A percentile compares a stretch with the other conserved stretches of the same genome.
Evolutionary conservation across 2,329 filamentous ascomycete genomes (phyloP).

Genomic region (Aspergillus sergii): DNA sequence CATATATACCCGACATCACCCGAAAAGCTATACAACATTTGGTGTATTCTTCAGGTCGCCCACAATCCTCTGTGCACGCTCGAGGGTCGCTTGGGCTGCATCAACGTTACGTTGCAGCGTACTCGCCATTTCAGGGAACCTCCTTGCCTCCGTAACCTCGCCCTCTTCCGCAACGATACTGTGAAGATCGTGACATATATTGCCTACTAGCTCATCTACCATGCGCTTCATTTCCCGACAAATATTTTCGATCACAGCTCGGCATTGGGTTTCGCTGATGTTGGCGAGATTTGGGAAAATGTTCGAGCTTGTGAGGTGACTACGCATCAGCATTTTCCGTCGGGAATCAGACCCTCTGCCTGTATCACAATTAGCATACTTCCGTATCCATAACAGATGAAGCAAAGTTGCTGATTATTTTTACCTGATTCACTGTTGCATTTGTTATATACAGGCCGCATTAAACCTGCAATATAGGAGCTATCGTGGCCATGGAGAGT

Average conservation of each 20-base stretch:
- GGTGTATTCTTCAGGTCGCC: background rate
- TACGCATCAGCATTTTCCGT: background rate
- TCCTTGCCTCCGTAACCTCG: background rate
- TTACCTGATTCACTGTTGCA: slow-evolving; percentile 8
- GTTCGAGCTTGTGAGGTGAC: background rate
- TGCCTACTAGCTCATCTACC: background rate
- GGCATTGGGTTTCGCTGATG: background rate
- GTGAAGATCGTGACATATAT: background rate
- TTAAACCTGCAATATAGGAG: slow-evolving; percentile 15
- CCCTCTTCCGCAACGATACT: background rate
- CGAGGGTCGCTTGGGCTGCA: background rate
- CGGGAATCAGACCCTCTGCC: background rate
- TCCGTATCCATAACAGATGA: no score
- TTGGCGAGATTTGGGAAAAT: background rate
- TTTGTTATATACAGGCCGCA: slow-evolving; percentile 14
- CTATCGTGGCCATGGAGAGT: slow-evolving; percentile 11
- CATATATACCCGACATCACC: background rate
- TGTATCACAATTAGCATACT: background rate
- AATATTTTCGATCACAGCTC: background rate
- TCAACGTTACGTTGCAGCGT: background rate
- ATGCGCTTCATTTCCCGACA: background rate
- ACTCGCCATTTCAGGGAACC: background rate
- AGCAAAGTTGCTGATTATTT: no score
- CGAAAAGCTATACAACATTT: background rate
- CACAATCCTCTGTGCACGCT: background rate